Base-by-base conservation (phyloP, 345 rosid species). In the Aquilaria sinensis region DNA sequence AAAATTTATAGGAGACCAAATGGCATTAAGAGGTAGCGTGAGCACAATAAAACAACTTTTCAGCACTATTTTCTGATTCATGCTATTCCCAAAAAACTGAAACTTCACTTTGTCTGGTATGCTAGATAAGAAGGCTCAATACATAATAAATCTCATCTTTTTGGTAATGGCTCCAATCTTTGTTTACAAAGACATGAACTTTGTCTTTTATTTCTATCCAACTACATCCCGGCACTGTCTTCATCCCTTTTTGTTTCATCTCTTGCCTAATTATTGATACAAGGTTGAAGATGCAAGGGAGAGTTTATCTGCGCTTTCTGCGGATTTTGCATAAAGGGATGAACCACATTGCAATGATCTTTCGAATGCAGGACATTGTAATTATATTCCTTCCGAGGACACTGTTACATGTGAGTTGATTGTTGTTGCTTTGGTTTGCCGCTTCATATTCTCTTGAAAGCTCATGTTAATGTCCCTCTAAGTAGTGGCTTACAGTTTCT, bases 181-280 rank as follows among this genome's bases (percentile, higher is more conserved):
- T 67, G 31, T 64, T 78, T 33, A 76, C 76, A 73, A 86, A 88
- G 52, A 88, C 90, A 63, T 81, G 71, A 72, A 79, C 66, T 78
- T 75, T 73, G 72, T 56, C 73, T 64, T 70, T 66, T 60, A 76
- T 59, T 75, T 91, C 90, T 33, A 81, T 83, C 97, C 94, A 91
- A 78, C 94, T 86, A 72, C 85, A 84, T 12, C 96, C 94, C 2
- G 93, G 72, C 62, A 88, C 70, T 65, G 85, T 83, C 53, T 63
- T 78, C 77, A 86, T 67, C 16, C 83, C 75, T 70, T 57, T 84
- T 69, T 82, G 84, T 64, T 74, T 81, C 72, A 88, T 84, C 57
- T 83, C 80, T 61, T 78, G 80, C 65, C 96, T 59, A 15, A 86
- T 56, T 5, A 12, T 63, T 1, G 84, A 88, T 16, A 77, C 29